These are phyloP conservation scores for Ajuga reptans DNA, from an alignment of 305 asterid genomes.

Conservation along the genomic window DNA sequence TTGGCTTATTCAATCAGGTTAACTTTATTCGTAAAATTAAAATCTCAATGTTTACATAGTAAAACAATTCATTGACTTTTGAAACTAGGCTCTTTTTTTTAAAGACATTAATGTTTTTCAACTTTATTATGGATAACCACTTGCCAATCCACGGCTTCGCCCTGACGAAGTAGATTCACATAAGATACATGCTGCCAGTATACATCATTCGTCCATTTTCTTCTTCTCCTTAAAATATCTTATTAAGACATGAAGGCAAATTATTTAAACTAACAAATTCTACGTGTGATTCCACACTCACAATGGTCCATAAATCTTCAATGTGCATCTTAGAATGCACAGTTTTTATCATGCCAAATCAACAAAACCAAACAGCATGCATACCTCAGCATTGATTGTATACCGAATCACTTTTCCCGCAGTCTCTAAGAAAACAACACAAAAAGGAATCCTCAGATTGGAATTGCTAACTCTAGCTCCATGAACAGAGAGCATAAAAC, in stretches of 20 bases:
- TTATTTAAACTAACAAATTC: neutral
- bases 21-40: too few relatives aligned
- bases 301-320: neutral
- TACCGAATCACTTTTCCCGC: slow-evolving; percentile 44
- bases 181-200: neutral
- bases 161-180: neutral
- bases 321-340: too few relatives aligned
- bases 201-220: neutral
- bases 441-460: slow-evolving; percentile 4
- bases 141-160: neutral
- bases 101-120: too few relatives aligned
- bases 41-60: too few relatives aligned
- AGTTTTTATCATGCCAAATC: too few relatives aligned
- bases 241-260: neutral
- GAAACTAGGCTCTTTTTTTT: too few relatives aligned
- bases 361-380: neutral
- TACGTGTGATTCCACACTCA: neutral
- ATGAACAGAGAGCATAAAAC: neutral
- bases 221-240: neutral
- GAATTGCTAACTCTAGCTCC: neutral
- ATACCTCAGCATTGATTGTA: slow-evolving; percentile 68
- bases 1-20: too few relatives aligned
- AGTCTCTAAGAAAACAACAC: slow-evolving; percentile 37
- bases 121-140: neutral
- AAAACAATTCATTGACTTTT: too few relatives aligned